Evolutionary conservation across 345 rosid species (phyloP).

Genomic region (Lepidium sativum): DNA sequence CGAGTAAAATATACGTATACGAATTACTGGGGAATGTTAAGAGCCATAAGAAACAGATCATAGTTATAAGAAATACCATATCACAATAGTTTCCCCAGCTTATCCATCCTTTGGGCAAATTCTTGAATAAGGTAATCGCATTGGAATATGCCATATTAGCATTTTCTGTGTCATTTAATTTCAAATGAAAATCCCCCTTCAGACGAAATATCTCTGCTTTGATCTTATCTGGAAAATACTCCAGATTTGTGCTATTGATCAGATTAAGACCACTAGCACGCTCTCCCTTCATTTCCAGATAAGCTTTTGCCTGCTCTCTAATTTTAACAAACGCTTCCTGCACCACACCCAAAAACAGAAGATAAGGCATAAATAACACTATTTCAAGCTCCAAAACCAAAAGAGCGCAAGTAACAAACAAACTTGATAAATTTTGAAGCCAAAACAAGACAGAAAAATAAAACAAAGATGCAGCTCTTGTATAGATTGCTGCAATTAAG

Average conservation of each 20-base stretch:
- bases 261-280: constrained; percentile 79
- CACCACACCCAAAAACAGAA: constrained; percentile 24
- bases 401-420: background rate
- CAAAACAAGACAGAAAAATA: background rate
- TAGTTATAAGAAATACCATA: constrained; percentile 44
- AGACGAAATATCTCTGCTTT: constrained; percentile 85
- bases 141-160: constrained; percentile 81
- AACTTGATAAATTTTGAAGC: background rate
- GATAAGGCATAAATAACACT: constrained; percentile 4
- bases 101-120: constrained; percentile 97
- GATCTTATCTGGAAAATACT: constrained; percentile 79
- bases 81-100: constrained; percentile 99
- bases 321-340: constrained; percentile 99
- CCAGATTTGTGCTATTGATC: constrained; percentile 85
- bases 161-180: constrained; percentile 67
- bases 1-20: constrained; percentile 9
- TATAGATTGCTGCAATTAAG: background rate
- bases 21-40: background rate
- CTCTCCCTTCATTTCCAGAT: constrained; percentile 89
- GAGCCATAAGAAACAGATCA: constrained; percentile 1
- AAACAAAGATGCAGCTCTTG: background rate
- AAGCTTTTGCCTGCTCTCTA: constrained; percentile 96
- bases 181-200: constrained; percentile 80
- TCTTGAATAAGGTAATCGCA: constrained; percentile 79
- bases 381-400: constrained; percentile 1